Evolutionary conservation across 192 early-diverging fungal species (phyloP).

Genomic region (Umbelopsis sp.): DNA sequence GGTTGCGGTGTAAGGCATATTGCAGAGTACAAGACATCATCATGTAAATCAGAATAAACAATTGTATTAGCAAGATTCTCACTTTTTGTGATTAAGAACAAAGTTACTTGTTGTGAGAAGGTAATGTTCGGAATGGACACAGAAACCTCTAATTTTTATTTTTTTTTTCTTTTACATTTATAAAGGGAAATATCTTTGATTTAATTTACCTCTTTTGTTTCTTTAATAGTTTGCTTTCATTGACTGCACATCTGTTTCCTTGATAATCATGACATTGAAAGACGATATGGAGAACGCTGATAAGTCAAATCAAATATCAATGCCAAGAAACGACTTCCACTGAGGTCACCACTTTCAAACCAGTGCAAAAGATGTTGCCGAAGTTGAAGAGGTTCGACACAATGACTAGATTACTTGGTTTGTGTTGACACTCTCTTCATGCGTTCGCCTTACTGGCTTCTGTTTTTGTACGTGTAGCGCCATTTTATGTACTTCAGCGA

Average conservation of each 20-base stretch:
- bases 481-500: not conserved
- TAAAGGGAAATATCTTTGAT: not conserved
- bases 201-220: no score
- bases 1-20: no score
- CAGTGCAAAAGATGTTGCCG: not conserved
- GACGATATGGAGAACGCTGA: not conserved
- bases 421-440: not conserved
- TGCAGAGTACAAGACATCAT: not conserved
- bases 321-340: not conserved
- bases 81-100: not conserved
- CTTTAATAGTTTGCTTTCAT: no score
- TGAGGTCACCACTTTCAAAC: not conserved
- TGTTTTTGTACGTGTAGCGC: not conserved
- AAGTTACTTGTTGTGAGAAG: not conserved
- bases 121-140: not conserved
- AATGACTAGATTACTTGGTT: not conserved
- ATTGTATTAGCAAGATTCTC: not conserved
- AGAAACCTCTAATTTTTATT: no score
- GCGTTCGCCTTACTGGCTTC: constrained; percentile 4
- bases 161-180: not conserved
- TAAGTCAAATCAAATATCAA: not conserved
- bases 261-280: no score
- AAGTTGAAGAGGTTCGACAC: constrained; percentile 11
- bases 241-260: no score
- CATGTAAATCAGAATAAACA: no score